These are phyloP conservation scores for Microbotryomycetes sp. DNA, from an alignment of 1,284 basidiomycete species.

Conservation along the genomic window DNA sequence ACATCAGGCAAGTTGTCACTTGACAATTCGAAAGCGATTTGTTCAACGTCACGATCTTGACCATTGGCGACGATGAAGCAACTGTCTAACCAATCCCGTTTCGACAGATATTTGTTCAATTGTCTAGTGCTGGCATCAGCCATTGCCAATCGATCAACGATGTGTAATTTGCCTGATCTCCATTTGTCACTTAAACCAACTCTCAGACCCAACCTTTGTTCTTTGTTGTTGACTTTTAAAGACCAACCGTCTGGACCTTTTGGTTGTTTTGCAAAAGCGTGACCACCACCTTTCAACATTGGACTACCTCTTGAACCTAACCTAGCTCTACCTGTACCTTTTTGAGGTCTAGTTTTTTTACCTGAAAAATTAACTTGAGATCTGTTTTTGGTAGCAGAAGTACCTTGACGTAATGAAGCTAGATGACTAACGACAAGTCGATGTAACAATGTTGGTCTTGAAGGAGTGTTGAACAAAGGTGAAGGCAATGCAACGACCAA, in stretches of 20 bases:
- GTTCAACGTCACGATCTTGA: neutral
- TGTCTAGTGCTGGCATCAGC: conserved; percentile 16
- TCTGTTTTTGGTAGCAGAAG: conserved; percentile 85
- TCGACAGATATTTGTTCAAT: conserved; percentile 12
- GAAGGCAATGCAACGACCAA: conserved; percentile 68
- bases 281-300: conserved; percentile 82
- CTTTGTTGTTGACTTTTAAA: conserved; percentile 33
- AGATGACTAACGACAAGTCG: conserved; percentile 85
- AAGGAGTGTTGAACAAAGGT: conserved; percentile 74
- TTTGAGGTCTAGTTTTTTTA: conserved; percentile 81
- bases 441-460: conserved; percentile 88
- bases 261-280: conserved; percentile 34
- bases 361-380: conserved; percentile 83
- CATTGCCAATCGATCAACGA: conserved; percentile 24
- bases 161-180: conserved; percentile 21
- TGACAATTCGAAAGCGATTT: conserved; percentile 22
- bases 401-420: conserved; percentile 78
- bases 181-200: conserved; percentile 34
- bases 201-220: conserved; percentile 28
- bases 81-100: conserved; percentile 20
- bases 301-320: conserved; percentile 82
- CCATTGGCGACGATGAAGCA: conserved; percentile 14
- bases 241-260: conserved; percentile 33
- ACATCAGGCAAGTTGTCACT: conserved; percentile 25
- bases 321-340: conserved; percentile 83